Conservation (phyloP, 768 basidiomycete species). For the Auricularia auricula-judae region DNA sequence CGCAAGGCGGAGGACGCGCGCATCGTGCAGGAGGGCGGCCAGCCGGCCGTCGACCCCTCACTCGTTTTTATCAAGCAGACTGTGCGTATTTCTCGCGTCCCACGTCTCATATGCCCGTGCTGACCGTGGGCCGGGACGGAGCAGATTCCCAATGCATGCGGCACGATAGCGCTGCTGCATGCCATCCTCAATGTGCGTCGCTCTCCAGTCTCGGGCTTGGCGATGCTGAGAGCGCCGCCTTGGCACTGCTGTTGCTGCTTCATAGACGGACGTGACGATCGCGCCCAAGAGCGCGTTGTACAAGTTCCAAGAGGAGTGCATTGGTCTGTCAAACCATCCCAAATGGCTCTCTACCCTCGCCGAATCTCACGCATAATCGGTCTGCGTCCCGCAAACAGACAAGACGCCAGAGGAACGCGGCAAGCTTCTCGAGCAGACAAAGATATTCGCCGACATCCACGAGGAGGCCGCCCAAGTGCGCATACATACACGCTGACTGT, state of each 20-base stretch:
- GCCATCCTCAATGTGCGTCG: slow-evolving; percentile 64
- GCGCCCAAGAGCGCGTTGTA: slow-evolving; percentile 48
- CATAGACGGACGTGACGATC: slow-evolving; percentile 47
- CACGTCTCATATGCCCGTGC: neutral
- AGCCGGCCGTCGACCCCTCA: slow-evolving; percentile 43
- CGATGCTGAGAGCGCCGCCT: too few species aligned
- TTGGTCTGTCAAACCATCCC: slow-evolving; percentile 27
- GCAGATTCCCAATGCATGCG: slow-evolving; percentile 77
- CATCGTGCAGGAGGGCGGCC: slow-evolving; percentile 32
- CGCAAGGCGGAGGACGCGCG: slow-evolving; percentile 49
- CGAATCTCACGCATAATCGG: neutral
- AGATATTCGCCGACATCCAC: slow-evolving; percentile 72
- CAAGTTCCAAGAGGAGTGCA: slow-evolving; percentile 53
- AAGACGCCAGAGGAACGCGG: slow-evolving; percentile 67
- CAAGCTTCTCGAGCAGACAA: slow-evolving; percentile 59
- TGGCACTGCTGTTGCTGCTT: neutral
- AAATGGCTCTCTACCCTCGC: too few species aligned
- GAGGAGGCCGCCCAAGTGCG: slow-evolving; percentile 37
- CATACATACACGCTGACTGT: too few species aligned
- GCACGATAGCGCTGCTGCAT: slow-evolving; percentile 80
- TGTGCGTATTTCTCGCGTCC: slow-evolving; percentile 27
- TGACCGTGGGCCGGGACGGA: neutral
- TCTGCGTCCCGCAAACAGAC: slow-evolving; percentile 24
- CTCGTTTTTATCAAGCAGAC: slow-evolving; percentile 89
- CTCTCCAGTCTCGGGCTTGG: neutral